Base-by-base conservation (phyloP, 176 grass and related monocot genomes). In the sorghum (Sorghum bicolor) region DNA sequence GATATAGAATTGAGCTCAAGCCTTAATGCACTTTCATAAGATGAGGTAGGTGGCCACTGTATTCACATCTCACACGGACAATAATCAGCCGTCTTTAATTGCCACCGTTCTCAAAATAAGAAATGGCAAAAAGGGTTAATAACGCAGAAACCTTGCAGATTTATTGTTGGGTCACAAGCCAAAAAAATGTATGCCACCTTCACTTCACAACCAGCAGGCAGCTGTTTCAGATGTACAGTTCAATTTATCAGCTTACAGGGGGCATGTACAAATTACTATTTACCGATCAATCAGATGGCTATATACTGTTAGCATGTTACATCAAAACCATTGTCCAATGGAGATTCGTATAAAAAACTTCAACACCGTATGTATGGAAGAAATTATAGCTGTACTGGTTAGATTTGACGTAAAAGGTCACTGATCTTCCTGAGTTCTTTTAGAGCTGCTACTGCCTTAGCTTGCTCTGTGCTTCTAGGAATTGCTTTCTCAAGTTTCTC, bases 351-450 rank as follows among this genome's bases (percentile, higher is more conserved):
- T 74, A 75, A 70, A 79, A 39, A 78, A 39, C 70, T 38, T 70
- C 2, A 6, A 13, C 47, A 64, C 57, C 17, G 0, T 38, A 80
- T 80, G 29, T 45, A 30, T 25, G 31, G 31, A 75, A 39, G 8
- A 84, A 43, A 82, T 50, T 60, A 78, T 66, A 77, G 19, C 1
- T 81, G 31, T 72, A 65, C 37, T 29, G 22, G 50, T 96, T 88
- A 96, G 30, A 93, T 84, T 78, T 41, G 73, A 50, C 81, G 55
- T 67, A 99, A 62, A 63, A 89, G 85, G 76, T 87, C 77, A 63
- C 93, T 91, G 20, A 99, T 90, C 76, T 89, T 99, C 76, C 75
- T 81, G 45, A 99, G 93, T 77, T 95, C 81, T 71, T 95, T 68
- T 0, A 99, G 61, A 79, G 96, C 91, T 75, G 80, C 63, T 43